Conservation (phyloP, 768 basidiomycete genomes). For the Tulasnella sp. region DNA sequence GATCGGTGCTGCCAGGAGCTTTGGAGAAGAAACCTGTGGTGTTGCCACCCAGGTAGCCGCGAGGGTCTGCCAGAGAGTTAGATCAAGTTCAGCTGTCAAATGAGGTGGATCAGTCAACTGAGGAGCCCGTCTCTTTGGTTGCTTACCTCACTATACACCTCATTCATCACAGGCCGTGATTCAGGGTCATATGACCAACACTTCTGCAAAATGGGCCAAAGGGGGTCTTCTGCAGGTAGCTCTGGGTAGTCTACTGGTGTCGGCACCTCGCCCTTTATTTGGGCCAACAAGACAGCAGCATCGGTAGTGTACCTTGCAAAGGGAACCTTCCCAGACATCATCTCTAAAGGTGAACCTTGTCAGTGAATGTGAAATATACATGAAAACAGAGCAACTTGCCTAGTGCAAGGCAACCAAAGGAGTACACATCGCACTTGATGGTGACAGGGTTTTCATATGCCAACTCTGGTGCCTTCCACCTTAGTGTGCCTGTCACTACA, state of each 20-base stretch:
- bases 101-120: too few relatives aligned
- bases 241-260: not conserved
- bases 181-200: not conserved
- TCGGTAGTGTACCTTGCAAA: not conserved
- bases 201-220: not conserved
- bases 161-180: too few relatives aligned
- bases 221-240: not conserved
- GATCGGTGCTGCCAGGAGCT: too few relatives aligned
- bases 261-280: not conserved
- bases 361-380: not conserved
- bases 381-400: not conserved
- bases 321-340: constrained; percentile 4
- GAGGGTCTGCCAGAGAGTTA: too few relatives aligned
- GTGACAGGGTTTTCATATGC: not conserved
- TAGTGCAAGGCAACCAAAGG: not conserved
- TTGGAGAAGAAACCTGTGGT: too few relatives aligned
- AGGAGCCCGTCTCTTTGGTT: too few relatives aligned
- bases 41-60: too few relatives aligned
- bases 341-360: not conserved
- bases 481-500: not conserved
- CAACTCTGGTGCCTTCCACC: not conserved
- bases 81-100: too few relatives aligned
- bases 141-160: too few relatives aligned
- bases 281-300: not conserved
- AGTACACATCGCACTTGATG: not conserved